Evolutionary conservation across 2,329 filamentous ascomycete genomes (phyloP), one percentile per base, ranked within the genome.

Genomic region (Fusarium camptoceras): DNA sequence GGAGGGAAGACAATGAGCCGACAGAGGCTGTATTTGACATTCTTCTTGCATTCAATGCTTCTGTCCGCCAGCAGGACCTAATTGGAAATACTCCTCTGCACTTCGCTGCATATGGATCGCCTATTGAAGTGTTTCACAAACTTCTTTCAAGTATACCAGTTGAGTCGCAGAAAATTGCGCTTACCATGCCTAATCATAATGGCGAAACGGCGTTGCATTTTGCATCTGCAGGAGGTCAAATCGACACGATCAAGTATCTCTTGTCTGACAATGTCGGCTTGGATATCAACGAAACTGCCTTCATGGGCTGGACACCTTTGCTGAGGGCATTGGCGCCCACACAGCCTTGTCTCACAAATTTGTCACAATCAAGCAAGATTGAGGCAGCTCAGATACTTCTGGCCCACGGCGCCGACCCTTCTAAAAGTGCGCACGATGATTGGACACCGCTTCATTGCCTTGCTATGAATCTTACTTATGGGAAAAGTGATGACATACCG

Each of bases 371-470:
- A n/a, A 39, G 42, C 0, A 39, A 37, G 1, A 2, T 54, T 11
- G 16, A 54, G 14, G 10, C 50, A 9, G 50, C 25, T 10, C 50
- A 43, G 12, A 4, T 54, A 22, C 27, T 54, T 4, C 25, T 54
- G 28, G 15, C n/a, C 11, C 39, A n/a, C 14, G 50, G 50, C 2
- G 39, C 50, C 2, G 50, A 54, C 2, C 37, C 50, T 12, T 31
- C n/a, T 8, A 10, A 24, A 24, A 25, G n/a, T 6, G 30, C 50
- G 4, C 15, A 20, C 20, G 50, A 54, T 15, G 39, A 25, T 8
- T 54, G 50, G 50, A 54, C 39, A n/a, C 37, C 37, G 7, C 39
- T 54, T 4, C 50, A 43, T 20, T 16, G n/a, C 8, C 9, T 54
- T n/a, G 10, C 18, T 12, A 37, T 37, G 34, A 4, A 1, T n/a